Evolutionary conservation across 768 basidiomycete genomes (phyloP).

Genomic region (Punctularia strigosozonata): DNA sequence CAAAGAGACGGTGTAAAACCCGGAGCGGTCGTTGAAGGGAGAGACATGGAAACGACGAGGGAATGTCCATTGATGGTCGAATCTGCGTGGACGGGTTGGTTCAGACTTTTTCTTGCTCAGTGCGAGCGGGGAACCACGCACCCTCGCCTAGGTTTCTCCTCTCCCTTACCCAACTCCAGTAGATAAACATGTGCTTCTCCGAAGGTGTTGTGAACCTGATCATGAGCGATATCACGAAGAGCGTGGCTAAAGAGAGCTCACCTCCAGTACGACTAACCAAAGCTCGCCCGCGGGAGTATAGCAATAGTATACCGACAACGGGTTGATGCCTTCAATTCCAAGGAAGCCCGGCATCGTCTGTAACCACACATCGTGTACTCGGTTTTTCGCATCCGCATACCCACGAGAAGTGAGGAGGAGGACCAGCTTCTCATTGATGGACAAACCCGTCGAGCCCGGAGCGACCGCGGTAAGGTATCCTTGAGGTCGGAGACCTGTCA

Average conservation of each 20-base stretch:
- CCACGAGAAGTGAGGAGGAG: conserved; percentile 22
- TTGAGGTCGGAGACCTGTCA: conserved; percentile 34
- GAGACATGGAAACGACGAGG: conserved; percentile 64
- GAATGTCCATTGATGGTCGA: conserved; percentile 56
- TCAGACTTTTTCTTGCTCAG: not conserved
- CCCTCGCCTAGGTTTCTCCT: conserved; percentile 28
- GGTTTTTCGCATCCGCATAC: conserved; percentile 6
- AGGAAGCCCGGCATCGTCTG: conserved; percentile 62
- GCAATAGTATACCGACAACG: conserved; percentile 56
- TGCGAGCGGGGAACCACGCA: conserved; percentile 13
- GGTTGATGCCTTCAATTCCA: conserved; percentile 62
- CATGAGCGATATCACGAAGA: not conserved
- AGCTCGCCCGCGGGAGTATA: conserved; percentile 26
- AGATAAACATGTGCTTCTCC: conserved; percentile 56
- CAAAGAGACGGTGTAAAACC: conserved; percentile 50
- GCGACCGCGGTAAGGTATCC: conserved; percentile 30
- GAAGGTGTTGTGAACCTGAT: conserved; percentile 62
- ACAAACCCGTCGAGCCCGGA: conserved; percentile 7
- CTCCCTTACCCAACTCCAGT: conserved; percentile 30
- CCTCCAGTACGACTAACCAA: conserved; percentile 45
- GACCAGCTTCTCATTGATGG: conserved; percentile 31
- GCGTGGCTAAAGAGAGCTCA: conserved; percentile 13
- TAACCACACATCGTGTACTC: conserved; percentile 50
- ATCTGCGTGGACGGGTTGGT: conserved; percentile 21
- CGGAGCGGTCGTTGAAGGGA: conserved; percentile 62